Evolutionary conservation across 1,284 basidiomycete genomes (phyloP), one percentile per base, ranked within the genome.

Genomic region (Ganoderma lucidum): DNA sequence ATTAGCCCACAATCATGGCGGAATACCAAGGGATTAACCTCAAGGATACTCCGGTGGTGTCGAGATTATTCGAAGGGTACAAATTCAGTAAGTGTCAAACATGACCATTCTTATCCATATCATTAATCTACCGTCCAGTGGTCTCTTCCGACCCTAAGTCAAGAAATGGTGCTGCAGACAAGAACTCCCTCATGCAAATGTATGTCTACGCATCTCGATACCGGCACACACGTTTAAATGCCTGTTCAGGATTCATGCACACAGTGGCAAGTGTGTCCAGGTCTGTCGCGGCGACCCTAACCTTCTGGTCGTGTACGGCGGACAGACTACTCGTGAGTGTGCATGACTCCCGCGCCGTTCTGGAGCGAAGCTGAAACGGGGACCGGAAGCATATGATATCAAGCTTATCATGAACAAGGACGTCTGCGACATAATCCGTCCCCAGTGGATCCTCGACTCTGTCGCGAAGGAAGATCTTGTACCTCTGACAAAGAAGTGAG

Each of bases 401-500:
- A 88, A 89, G 80, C 78, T 86, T 76, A 84, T 87, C 75, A 91
- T 88, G 67, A 83, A 92, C 71, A 92, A 92, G 75, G 88, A 83
- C 5, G 81, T 82, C 0, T 81, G 88, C 68, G 93, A 95, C 75
- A 87, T 97, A 62, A 82, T 97, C 66, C 90, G 86, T 65, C 94
- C 96, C 0, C 81, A 86, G 41, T 98, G 96, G 95, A 84, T 98
- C 62, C 78, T 85, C 58, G 93, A 96, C 75, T 95, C 91, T n/a
- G 85, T 96, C 56, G 82, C 85, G 3, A 81, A 84, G 39, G 85
- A 84, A 17, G 81, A 86, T 65, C 80, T 84, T 17, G 77, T 90
- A 15, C 90, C 94, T 0, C 79, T 96, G 60, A 83, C 82, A 44
- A 90, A 91, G 78, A 92, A 88, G 94, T 96, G 76, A 59, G 79